phyloP scores from a whole-genome alignment of 2,329 filamentous ascomycete genomes.

The Lecanosticta acicola region DNA sequence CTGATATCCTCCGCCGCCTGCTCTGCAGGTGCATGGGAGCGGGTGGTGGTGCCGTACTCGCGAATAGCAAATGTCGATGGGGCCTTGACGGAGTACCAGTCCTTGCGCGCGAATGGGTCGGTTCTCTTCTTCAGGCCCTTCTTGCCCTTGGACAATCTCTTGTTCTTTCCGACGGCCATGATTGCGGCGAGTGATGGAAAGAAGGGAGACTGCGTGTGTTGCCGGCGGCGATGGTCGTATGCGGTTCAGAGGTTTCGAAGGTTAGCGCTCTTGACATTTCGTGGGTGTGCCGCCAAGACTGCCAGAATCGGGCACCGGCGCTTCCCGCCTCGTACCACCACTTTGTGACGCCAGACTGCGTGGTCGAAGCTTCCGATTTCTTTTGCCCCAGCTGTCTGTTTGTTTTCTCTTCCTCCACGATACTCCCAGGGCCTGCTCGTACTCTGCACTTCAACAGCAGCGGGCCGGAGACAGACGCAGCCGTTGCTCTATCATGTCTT shows the following conservation, averaged over 20 bases:
- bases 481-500: conserved; percentile 16
- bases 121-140: conserved; percentile 99
- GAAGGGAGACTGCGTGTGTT: conserved; percentile 18
- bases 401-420: neutral
- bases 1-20: conserved; percentile 4
- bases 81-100: conserved; percentile 98
- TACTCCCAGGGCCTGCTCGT: neutral
- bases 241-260: neutral
- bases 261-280: neutral
- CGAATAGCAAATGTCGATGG: conserved; percentile 91
- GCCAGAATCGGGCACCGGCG: neutral
- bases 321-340: neutral
- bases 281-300: neutral
- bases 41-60: conserved; percentile 64
- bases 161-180: conserved; percentile 92
- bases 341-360: neutral
- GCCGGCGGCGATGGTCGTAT: conserved; percentile 5
- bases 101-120: conserved; percentile 95
- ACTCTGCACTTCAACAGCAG: conserved; percentile 2
- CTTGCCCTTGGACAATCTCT: conserved; percentile 99
- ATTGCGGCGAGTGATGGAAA: conserved; percentile 27
- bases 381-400: neutral
- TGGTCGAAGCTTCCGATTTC: neutral
- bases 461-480: conserved; percentile 2
- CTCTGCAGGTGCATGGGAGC: neutral